Conservation (phyloP, 495 filamentous ascomycete species). For the Daldinia grandis region DNA sequence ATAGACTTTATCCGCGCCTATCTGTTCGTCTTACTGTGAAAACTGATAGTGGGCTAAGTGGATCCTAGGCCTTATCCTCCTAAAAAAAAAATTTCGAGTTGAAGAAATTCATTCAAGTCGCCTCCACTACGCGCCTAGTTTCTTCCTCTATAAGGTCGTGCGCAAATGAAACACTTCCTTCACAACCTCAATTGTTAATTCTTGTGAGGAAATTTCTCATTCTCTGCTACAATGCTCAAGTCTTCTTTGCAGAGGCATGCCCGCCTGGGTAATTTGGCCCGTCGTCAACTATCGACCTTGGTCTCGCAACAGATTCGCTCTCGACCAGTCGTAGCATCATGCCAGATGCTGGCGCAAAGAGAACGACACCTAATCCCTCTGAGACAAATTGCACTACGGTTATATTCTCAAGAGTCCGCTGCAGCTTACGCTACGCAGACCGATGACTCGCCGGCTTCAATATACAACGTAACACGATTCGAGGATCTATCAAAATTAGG, state of each 20-base stretch:
- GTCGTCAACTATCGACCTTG: conserved; percentile 39
- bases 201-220: conserved; percentile 15
- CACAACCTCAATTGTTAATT: conserved; percentile 4
- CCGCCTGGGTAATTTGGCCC: conserved; percentile 42
- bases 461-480: conserved; percentile 69
- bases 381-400: conserved; percentile 39
- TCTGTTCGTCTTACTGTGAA: not conserved
- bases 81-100: conserved; percentile 30
- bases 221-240: conserved; percentile 3
- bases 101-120: conserved; percentile 41
- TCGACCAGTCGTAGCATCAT: conserved; percentile 29
- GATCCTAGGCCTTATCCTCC: not conserved
- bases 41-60: not conserved
- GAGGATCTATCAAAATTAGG: conserved; percentile 68
- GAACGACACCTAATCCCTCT: conserved; percentile 18
- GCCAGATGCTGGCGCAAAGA: conserved; percentile 24
- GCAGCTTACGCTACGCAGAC: conserved; percentile 15
- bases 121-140: conserved; percentile 37
- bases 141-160: conserved; percentile 23
- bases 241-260: conserved; percentile 43
- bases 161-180: conserved; percentile 29
- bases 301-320: conserved; percentile 36
- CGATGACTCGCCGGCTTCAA: conserved; percentile 22
- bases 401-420: conserved; percentile 53
- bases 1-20: not conserved